Evolutionary conservation across 164 flowering plant genomes (phyloP).

Genomic region (Chimonanthus salicifolius): DNA sequence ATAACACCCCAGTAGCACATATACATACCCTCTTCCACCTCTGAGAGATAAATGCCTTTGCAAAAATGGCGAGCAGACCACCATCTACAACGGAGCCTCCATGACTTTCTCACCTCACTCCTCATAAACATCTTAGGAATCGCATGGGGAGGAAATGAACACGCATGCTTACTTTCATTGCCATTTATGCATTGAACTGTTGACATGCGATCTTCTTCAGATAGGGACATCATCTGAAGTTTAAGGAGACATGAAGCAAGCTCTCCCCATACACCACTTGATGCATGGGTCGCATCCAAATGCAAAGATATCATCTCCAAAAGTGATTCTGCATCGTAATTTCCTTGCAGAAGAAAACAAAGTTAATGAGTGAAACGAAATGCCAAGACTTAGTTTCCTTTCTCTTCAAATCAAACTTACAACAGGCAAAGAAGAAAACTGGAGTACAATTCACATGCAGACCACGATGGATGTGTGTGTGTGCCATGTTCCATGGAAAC

Average conservation of each 20-base stretch:
- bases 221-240: conserved; percentile 22
- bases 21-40: conserved; percentile 44
- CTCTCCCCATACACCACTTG: conserved; percentile 46
- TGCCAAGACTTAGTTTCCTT: not conserved
- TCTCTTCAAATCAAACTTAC: not conserved
- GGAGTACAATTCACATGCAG: not conserved
- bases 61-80: conserved; percentile 73
- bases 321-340: conserved; percentile 37
- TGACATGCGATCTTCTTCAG: conserved; percentile 60
- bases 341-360: conserved; percentile 32
- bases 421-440: not conserved
- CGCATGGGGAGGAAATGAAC: conserved; percentile 8
- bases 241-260: conserved; percentile 58
- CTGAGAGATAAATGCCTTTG: conserved; percentile 30
- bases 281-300: conserved; percentile 60
- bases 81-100: conserved; percentile 71
- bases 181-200: conserved; percentile 24
- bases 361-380: not conserved
- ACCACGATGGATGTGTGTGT: not conserved
- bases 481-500: not conserved
- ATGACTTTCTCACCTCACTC: conserved; percentile 30
- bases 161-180: conserved; percentile 9
- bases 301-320: conserved; percentile 77
- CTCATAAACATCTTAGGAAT: conserved; percentile 36
- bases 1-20: not conserved